Base-by-base conservation (phyloP, 352 stramenopile species). In the Globisporangium mamillatum region DNA sequence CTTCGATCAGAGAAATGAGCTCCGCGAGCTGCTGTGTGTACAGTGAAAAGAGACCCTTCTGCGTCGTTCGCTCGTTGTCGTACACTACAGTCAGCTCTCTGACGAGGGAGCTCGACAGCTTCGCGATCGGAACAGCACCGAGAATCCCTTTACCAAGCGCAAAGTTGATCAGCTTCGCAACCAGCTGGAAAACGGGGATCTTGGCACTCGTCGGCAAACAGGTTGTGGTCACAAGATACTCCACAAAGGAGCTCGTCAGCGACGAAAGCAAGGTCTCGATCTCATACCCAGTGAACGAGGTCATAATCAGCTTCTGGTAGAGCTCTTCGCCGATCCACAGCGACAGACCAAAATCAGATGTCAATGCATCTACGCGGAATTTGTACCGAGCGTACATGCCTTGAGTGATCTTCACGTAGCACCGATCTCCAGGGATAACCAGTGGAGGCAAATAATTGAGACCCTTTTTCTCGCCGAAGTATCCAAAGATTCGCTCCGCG, bases 341-440 rank as follows among this genome's bases (percentile, higher is more conserved):
- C 8, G 82, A 81, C n/a, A 92, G 75, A 18, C 84, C 84, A 68
- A 94, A 91, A 65, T 91, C 78, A 24, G 78, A 69, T 9, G 82
- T 89, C 18, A 94, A 71, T 8, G 82, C 75, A 71, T 90, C 79
- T 18, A 92, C 86, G 57, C 82, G 82, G 69, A 94, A 89, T 66
- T 94, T 94, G 73, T 94, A 94, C 27, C 84, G 78, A 27, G 83
- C 84, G 54, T 92, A 94, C 16, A 77, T 66, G 8, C 79, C 82
- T 46, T 91, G 78, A 3, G 79, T 80, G 5, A 86, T 82, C 52
- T 81, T 81, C 20, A 92, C 78, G 61, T 84, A 94, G 65, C 86
- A 92, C 34, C 69, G 73, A 50, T 92, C 81, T 10, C 82, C 80
- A 14, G 79, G 69, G 16, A 94, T 69, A 2, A 91, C 74, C 2